Conservation (phyloP, 208 protist genomes). For the Leishmania gerbilli region DNA sequence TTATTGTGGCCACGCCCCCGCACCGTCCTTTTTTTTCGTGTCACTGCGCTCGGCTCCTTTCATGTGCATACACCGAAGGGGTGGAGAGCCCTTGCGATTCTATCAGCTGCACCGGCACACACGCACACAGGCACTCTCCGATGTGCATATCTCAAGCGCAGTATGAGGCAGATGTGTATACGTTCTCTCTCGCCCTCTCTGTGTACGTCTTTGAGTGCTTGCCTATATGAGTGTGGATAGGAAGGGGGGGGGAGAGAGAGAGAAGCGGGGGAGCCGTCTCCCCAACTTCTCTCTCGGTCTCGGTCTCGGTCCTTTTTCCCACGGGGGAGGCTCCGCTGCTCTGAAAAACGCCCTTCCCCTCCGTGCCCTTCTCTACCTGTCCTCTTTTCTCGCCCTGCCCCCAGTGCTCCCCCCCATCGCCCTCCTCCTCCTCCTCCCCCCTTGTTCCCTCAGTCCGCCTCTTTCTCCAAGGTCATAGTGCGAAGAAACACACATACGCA, state of each 20-base stretch:
- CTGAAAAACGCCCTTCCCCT: not conserved
- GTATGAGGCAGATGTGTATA: not conserved
- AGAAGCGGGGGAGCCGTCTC: not conserved
- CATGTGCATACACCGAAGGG: not conserved
- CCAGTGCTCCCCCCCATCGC: not conserved
- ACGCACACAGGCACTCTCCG: not conserved
- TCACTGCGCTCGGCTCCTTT: not conserved
- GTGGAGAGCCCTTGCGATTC: not conserved
- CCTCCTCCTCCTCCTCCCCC: not conserved
- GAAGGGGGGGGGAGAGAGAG: not conserved
- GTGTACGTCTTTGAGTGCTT: slow-evolving; percentile 3
- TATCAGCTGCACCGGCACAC: not conserved
- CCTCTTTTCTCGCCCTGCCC: not conserved
- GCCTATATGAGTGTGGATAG: not conserved
- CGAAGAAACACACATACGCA: not conserved
- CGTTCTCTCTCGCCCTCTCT: not conserved
- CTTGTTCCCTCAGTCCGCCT: not conserved
- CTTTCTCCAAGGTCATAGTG: not conserved
- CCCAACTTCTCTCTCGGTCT: not conserved
- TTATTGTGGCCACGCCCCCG: not conserved
- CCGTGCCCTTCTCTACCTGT: not conserved
- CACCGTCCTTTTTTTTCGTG: not conserved
- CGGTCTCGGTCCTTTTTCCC: not conserved
- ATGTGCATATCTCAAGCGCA: too few relatives aligned
- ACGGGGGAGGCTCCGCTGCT: not conserved